Evolutionary conservation across 345 rosid genomes (phyloP), one percentile per base, ranked within the genome.

Genomic region (Hypericum androsaemum): DNA sequence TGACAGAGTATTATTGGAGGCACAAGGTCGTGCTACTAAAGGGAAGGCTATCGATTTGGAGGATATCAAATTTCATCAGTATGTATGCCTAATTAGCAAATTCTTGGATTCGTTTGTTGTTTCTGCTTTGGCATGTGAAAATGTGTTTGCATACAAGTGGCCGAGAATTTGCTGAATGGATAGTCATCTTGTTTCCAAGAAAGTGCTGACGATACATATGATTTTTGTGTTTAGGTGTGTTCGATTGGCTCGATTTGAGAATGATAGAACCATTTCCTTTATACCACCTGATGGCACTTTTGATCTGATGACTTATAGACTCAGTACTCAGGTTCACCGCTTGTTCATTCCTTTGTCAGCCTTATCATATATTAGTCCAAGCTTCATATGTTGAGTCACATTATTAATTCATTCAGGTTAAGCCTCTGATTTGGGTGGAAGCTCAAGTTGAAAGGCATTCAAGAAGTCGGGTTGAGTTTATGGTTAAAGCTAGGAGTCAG

Each of bases 11-110:
- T 61, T 92, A 58, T 56, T 88, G 81, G 98, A 92, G 76, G 96
- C 96, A 10, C 98, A 92, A 60, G 98, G 98, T 43, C 84, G 89
- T 40, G 55, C 96, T 43, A 83, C 95, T 22, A 92, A 88, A 69
- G 96, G 95, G 51, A 92, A 92, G 77, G 94, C 96, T 37, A 88
- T 85, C 54, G 98, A 92, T 78, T 73, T 92, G 71, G 96, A 88
- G 68, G 98, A 92, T 62, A 88, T 92, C 61, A 92, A 92, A 64
- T 92, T 92, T 70, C 95, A 92, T 71, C 96, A 92, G 98, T 92
- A 81, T 5, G 82, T 69, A 44, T 50, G 52, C 17, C 48, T 17
- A 7, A 35, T 52, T 49, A 35, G 14, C 41, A 58, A 77, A 52
- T 57, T 12, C 46, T 37, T 39, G 37, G 43, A 42, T 45, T 60